These are phyloP conservation scores for Taphrina communis DNA, from an alignment of 1,139 yeast genomes.

Conservation along the genomic window DNA sequence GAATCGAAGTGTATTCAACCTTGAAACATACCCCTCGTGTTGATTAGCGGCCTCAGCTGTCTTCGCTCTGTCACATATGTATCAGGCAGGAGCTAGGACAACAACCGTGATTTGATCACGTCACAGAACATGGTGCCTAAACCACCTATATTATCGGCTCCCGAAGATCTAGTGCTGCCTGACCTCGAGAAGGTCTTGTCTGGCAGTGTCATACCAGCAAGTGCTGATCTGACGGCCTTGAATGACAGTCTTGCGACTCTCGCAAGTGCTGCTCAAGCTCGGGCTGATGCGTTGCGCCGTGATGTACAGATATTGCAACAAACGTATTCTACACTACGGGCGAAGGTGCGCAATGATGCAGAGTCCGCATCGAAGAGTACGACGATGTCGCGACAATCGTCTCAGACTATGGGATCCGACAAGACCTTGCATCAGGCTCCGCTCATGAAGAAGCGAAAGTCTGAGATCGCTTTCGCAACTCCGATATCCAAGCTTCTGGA, in stretches of 20 bases:
- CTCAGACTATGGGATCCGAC: constrained; percentile 3
- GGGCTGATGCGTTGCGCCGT: constrained; percentile 36
- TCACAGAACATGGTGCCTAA: constrained; percentile 10
- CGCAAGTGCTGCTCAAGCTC: constrained; percentile 34
- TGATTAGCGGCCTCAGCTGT: too few relatives aligned
- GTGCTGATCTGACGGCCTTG: constrained; percentile 24
- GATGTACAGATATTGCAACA: constrained; percentile 33
- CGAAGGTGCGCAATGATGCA: constrained; percentile 21
- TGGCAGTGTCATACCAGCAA: constrained; percentile 24
- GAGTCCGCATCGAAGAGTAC: constrained; percentile 3
- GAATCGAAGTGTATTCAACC: too few relatives aligned
- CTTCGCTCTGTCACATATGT: too few relatives aligned
- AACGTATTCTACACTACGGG: constrained; percentile 16
- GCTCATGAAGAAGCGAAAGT: constrained; percentile 25
- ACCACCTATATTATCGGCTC: constrained; percentile 18
- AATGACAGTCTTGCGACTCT: constrained; percentile 26
- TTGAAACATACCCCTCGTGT: too few relatives aligned
- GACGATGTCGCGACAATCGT: background rate
- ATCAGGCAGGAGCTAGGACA: too few relatives aligned
- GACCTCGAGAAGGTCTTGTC: constrained; percentile 28
- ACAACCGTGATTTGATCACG: too few relatives aligned
- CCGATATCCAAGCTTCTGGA: constrained; percentile 16
- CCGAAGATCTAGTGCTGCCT: constrained; percentile 21
- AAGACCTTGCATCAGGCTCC: constrained; percentile 5
- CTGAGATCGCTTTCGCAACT: constrained; percentile 11